Evolutionary conservation across 768 basidiomycete genomes (phyloP).

Genomic region (Tephrocybe rancida): DNA sequence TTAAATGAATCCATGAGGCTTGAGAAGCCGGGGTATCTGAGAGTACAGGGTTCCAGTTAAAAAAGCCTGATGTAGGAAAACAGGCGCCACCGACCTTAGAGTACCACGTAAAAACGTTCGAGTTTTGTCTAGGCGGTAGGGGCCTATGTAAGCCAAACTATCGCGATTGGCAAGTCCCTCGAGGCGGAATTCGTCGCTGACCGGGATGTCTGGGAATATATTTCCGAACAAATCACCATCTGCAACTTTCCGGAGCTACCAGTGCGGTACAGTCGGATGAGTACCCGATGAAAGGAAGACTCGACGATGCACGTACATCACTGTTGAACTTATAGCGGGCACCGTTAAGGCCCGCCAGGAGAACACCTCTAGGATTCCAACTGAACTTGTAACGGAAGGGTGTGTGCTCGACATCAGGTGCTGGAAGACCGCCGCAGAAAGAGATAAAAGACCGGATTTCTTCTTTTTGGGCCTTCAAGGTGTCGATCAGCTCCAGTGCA

Average conservation of each 20-base stretch:
- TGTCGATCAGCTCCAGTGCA: constrained; percentile 68
- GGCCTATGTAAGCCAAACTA: constrained; percentile 67
- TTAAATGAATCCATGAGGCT: constrained; percentile 74
- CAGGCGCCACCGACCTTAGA: constrained; percentile 53
- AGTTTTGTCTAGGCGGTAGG: constrained; percentile 56
- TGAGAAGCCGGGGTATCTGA: constrained; percentile 85
- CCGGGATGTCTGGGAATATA: constrained; percentile 67
- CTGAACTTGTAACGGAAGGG: constrained; percentile 93
- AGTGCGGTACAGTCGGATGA: not conserved
- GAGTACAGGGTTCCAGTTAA: not conserved
- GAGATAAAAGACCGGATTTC: constrained; percentile 75
- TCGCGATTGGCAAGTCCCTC: constrained; percentile 90
- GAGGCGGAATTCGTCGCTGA: constrained; percentile 61
- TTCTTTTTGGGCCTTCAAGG: constrained; percentile 52
- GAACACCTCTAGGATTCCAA: constrained; percentile 89
- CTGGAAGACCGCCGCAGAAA: constrained; percentile 92
- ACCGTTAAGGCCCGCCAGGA: constrained; percentile 75
- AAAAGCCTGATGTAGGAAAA: too few species aligned
- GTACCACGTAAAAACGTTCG: constrained; percentile 84
- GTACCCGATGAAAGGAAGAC: not conserved
- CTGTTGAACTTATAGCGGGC: constrained; percentile 66
- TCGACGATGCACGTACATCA: constrained; percentile 43
- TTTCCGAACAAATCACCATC: constrained; percentile 56
- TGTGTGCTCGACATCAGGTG: constrained; percentile 63
- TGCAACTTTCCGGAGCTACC: constrained; percentile 49